Percentiles rank a stretch among this genome's conserved stretches.
phyloP scores from a whole-genome alignment of 2,329 filamentous ascomycete genomes.

The Aotearoamyces nothofagi region DNA sequence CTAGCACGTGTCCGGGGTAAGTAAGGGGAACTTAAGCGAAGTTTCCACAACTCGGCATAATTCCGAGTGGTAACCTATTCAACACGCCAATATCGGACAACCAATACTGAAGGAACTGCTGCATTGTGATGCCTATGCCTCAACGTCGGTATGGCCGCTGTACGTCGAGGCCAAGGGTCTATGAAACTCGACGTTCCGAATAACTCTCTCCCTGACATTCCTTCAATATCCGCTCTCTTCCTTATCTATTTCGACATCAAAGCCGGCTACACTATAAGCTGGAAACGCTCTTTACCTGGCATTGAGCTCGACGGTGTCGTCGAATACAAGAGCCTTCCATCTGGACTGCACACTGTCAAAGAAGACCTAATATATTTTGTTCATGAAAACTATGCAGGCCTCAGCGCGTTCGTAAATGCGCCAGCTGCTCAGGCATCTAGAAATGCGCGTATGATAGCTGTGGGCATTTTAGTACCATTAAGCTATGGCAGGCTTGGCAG shows the following conservation, averaged over 20 bases:
- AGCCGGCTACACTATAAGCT: constrained; percentile 78
- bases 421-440: constrained; percentile 66
- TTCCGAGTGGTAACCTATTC: no score
- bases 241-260: constrained; percentile 88
- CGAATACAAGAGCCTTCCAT: constrained; percentile 93
- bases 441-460: constrained; percentile 84
- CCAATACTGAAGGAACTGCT: no score
- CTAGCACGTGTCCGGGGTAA: no score
- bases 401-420: constrained; percentile 82
- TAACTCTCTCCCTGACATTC: constrained; percentile 28
- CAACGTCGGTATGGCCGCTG: no score
- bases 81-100: no score
- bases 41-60: no score
- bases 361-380: constrained; percentile 92
- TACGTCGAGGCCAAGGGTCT: no score
- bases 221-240: constrained; percentile 64
- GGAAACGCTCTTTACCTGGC: constrained; percentile 60
- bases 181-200: no score
- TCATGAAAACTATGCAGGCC: constrained; percentile 67
- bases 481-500: constrained; percentile 75
- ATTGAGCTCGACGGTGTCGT: constrained; percentile 73
- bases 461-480: constrained; percentile 75
- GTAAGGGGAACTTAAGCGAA: no score
- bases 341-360: constrained; percentile 75
- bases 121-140: no score